A percentile compares a stretch with the other conserved stretches of the same genome.
These are phyloP conservation scores for Dothistroma septosporum DNA, from an alignment of 2,329 filamentous ascomycete genomes.

Conservation along the genomic window DNA sequence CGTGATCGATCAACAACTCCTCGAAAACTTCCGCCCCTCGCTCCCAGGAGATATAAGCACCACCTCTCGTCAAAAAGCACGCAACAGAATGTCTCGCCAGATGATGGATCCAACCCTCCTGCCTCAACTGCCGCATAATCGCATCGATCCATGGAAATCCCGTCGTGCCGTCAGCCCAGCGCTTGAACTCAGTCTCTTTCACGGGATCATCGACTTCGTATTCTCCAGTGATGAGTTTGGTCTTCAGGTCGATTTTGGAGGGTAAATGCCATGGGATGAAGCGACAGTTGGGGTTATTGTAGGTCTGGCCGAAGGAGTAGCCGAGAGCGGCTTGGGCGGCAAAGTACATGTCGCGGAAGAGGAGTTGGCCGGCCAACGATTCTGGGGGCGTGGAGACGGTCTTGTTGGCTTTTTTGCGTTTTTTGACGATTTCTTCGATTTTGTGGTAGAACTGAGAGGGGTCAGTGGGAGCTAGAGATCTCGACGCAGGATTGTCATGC, in stretches of 20 bases:
- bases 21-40: constrained; percentile 74
- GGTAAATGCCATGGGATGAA: constrained; percentile 77
- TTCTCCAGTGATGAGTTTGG: constrained; percentile 51
- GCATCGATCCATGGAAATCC: constrained; percentile 80
- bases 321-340: constrained; percentile 68
- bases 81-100: constrained; percentile 72
- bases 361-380: constrained; percentile 66
- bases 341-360: constrained; percentile 75
- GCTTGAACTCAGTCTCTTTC: constrained; percentile 62
- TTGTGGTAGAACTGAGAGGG: constrained; percentile 61
- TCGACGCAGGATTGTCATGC: neutral
- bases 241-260: constrained; percentile 52
- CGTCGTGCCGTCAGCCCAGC: constrained; percentile 66
- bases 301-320: constrained; percentile 59
- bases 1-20: constrained; percentile 70
- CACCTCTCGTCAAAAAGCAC: constrained; percentile 74
- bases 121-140: constrained; percentile 67
- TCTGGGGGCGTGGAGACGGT: constrained; percentile 54
- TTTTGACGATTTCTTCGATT: constrained; percentile 58
- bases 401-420: constrained; percentile 54
- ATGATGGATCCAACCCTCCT: constrained; percentile 70
- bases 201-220: constrained; percentile 61
- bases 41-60: constrained; percentile 76
- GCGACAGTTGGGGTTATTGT: constrained; percentile 62
- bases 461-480: neutral